phyloP scores from a whole-genome alignment of 2,329 filamentous ascomycete species.

The Cadophora gregata region DNA sequence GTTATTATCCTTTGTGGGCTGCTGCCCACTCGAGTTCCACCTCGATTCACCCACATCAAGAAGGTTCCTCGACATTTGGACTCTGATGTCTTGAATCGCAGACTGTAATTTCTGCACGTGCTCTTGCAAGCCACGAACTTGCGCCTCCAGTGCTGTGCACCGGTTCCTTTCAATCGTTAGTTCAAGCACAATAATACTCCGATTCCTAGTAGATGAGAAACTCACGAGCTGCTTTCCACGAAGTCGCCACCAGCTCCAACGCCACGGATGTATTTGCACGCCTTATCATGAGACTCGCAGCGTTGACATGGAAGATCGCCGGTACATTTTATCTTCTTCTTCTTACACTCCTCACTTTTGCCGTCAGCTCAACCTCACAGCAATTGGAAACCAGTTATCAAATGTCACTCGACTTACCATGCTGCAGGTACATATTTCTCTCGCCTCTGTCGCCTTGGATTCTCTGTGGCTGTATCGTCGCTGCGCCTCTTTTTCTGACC shows the following conservation, averaged over 20 bases:
- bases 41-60: neutral
- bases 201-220: neutral
- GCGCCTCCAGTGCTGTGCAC: neutral
- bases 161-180: neutral
- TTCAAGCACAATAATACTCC: too few species aligned
- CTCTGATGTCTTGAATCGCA: neutral
- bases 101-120: neutral
- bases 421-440: constrained; percentile 1
- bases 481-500: constrained; percentile 6
- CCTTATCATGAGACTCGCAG: constrained; percentile 7
- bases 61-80: neutral
- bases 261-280: neutral
- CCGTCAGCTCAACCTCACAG: neutral
- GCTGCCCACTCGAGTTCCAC: neutral
- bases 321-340: constrained; percentile 16
- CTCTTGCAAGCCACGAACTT: neutral
- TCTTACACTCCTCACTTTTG: constrained; percentile 5
- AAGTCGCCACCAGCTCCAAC: neutral
- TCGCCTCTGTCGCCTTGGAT: neutral
- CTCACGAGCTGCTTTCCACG: neutral
- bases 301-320: neutral
- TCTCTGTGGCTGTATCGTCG: neutral
- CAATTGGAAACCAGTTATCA: neutral
- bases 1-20: neutral
- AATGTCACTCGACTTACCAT: neutral